These are phyloP conservation scores for Chionographis japonica DNA, from an alignment of 106 monocot species.

Conservation along the genomic window DNA sequence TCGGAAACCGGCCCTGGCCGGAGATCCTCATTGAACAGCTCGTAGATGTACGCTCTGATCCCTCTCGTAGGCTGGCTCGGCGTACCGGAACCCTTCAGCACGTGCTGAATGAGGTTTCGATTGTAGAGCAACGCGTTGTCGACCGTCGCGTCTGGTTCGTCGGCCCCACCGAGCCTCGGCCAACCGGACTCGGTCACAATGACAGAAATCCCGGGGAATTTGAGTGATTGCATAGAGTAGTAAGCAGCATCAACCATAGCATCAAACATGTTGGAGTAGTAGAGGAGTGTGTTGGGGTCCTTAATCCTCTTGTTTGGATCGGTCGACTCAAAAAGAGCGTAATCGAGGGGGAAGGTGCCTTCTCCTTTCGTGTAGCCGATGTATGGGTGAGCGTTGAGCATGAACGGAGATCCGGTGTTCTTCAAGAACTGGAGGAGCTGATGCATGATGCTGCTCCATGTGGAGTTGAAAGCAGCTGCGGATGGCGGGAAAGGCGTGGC, in stretches of 20 bases:
- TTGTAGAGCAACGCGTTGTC: conserved; percentile 2
- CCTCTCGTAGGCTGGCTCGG: background rate
- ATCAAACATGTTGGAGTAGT: conserved; percentile 42
- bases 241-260: conserved; percentile 45
- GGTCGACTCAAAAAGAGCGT: conserved; percentile 24
- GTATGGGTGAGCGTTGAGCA: conserved; percentile 39
- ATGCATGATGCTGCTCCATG: conserved; percentile 22
- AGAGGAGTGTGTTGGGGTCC: conserved; percentile 15
- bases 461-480: conserved; percentile 31
- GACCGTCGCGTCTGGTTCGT: background rate
- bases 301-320: conserved; percentile 10
- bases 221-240: conserved; percentile 35
- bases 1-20: background rate
- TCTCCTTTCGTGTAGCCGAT: conserved; percentile 23
- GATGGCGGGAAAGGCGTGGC: conserved; percentile 39
- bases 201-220: conserved; percentile 31
- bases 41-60: background rate
- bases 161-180: background rate
- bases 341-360: conserved; percentile 34
- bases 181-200: conserved; percentile 24
- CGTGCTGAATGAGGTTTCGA: background rate
- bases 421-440: conserved; percentile 38
- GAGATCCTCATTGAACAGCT: conserved; percentile 4
- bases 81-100: background rate
- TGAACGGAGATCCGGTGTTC: conserved; percentile 45